Base-by-base conservation (phyloP, 345 rosid genomes). In the Linum usitatissimum region DNA sequence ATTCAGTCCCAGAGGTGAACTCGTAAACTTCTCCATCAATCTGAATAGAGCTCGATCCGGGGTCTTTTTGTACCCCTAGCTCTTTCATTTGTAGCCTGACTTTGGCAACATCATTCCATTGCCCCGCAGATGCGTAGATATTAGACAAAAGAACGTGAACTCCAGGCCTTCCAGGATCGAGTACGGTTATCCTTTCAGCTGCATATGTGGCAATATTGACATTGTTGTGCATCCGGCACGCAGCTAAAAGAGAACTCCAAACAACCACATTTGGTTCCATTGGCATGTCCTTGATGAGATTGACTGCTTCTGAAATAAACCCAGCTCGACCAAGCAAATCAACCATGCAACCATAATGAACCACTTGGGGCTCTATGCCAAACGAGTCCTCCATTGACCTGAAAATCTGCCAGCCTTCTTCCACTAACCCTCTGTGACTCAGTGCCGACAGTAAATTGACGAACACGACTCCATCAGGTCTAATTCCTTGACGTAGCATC, bases 281-380 rank as follows among this genome's bases (percentile, higher is more conserved):
- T 31, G 80, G 89, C 89, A 86, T 80, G 64, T 64, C 39, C 60
- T 80, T 64, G 64, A 82, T 77, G 60, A 84, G 71, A 34, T 70
- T 73, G 20, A 80, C 53, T 18, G 93, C 87, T 78, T 86, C 85
- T 48, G 39, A 68, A 54, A 81, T 60, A 58, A 78, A 57, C 58
- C 89, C 92, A 51, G 85, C 86, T 68, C 92, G 85, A 59, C 87
- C 85, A 21, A 81, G 83, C 55, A 86, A 59, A 72, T 86, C 92
- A 71, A 81, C 85, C 86, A 86, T 78, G 66, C 89, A 86, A 31
- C 92, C 92, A 53, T 81, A 86, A 57, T 86, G 92, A 36, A 86
- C 82, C 56, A 72, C 73, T 65, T 75, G 60, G 7, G 86, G 84
- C 21, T 63, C 62, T 68, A 86, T 66, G 39, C 78, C 78, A 23